A percentile compares a stretch with the other conserved stretches of the same genome.
Conservation (phyloP, 2,329 filamentous ascomycete genomes). For the Daldinia sp. region DNA sequence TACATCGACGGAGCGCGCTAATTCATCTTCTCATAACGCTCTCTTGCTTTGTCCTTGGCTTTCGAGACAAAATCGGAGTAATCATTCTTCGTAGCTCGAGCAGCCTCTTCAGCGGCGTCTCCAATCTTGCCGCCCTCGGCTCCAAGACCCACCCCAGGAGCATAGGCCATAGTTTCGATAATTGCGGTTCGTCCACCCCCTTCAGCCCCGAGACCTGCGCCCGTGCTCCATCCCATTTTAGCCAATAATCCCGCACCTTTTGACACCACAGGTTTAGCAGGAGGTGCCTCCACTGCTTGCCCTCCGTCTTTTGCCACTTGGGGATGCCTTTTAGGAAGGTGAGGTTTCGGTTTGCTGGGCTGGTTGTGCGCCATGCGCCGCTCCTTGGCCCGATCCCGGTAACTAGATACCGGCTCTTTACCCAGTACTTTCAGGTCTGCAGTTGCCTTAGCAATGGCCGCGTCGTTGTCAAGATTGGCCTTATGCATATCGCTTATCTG, state of each 20-base stretch:
- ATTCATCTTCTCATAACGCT: conserved; percentile 71
- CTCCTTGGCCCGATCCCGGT: conserved; percentile 76
- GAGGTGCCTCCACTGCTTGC: conserved; percentile 54
- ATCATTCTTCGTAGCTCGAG: conserved; percentile 69
- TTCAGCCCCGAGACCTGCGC: conserved; percentile 73
- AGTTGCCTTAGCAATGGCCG: conserved; percentile 49
- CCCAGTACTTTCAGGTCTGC: conserved; percentile 52
- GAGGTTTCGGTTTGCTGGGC: conserved; percentile 64
- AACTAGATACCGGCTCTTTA: conserved; percentile 56
- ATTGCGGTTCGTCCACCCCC: conserved; percentile 73
- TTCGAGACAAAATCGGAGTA: conserved; percentile 73
- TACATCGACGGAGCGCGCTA: conserved; percentile 35
- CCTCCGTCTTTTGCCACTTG: conserved; percentile 53
- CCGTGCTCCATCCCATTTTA: conserved; percentile 79
- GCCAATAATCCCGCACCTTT: conserved; percentile 76
- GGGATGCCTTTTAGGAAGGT: conserved; percentile 47
- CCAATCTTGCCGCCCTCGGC: conserved; percentile 77
- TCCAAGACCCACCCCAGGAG: conserved; percentile 76
- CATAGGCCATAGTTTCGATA: conserved; percentile 73
- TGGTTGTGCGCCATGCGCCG: conserved; percentile 72
- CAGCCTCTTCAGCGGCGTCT: conserved; percentile 74
- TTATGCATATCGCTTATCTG: conserved; percentile 60
- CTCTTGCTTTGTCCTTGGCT: conserved; percentile 74
- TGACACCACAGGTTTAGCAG: conserved; percentile 58
- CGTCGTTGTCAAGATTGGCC: conserved; percentile 50